Base-by-base conservation (phyloP, 1,139 yeast genomes). In the Nakaseomyces glabratus region DNA sequence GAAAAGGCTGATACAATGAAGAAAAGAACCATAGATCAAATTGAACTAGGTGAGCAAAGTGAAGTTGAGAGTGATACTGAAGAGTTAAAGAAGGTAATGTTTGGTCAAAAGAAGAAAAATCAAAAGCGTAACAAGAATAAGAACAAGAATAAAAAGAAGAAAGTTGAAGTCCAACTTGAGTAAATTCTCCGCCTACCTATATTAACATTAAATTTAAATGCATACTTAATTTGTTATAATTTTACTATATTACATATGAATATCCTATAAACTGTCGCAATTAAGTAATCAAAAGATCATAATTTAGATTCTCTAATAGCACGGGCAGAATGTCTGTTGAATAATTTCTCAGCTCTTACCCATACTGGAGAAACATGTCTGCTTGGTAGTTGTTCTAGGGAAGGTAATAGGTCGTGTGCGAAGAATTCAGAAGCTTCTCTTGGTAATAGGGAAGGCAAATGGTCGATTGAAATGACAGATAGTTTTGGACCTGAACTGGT, bases 361-460 rank as follows among this genome's bases (percentile, higher is more conserved):
- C 98, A 90, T 16, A 86, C 95, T 22, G 90, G 86, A 20, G 95
- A 80, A 31, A 76, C 66, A 38, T 74, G 67, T 63, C 95, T 79
- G 45, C 82, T 63, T 48, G 94, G 90, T 49, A 90, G 71, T 57
- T 82, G 78, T 59, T 82, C 71, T 58, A 90, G 69, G 12, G 93
- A 81, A 31, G 98, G 98, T 55, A 90, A 63, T 57, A 90, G 70
- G 59, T 90, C 96, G 45, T 66, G 70, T 29, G 93, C 75, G 62
- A 85, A 90, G 46, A 78, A 76, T 65, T 90, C 98, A 8, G 95
- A 82, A 22, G 97, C 84, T 63, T 90, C 98, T 65, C 98, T 82
- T 49, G 98, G 98, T 49, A 90, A 71, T 57, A 90, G 66, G 10
- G 95, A 80, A 28, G 99, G 99, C 55, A 93, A 70, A 60, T 90